Evolutionary conservation across 371 early-diverging fungal species (phyloP), one percentile per base, ranked within the genome.

Genomic region (Actinomortierella wolfii): DNA sequence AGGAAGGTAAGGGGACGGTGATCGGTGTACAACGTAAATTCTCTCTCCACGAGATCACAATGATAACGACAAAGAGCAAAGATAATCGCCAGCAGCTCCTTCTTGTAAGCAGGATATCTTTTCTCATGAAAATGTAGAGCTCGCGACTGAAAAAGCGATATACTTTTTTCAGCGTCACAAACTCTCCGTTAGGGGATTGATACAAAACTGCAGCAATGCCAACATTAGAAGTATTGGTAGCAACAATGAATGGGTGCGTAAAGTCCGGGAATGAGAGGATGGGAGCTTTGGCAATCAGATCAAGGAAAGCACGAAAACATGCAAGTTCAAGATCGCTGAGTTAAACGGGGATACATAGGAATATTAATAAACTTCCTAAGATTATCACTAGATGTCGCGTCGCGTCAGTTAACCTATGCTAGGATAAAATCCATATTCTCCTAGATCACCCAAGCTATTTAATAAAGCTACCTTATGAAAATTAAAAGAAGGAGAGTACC

Each of bases 1-100:
- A 69, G 54, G 43, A 55, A 63, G 3, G 60, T 69, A n/a, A 63
- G 52, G 0, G 70, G 54, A 11, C 47, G 26, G n/a, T 64, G 70
- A 53, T 69, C 64, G 0, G 64, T 64, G 8, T 40, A 69, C 14
- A 68, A 20, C 0, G 54, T 56, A 42, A 70, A 70, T 1, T 20
- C n/a, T 23, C 62, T 1, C 11, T 54, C 64, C 39, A 28, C 28
- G 0, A 63, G 8, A 17, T 60, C 59, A n/a, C 56, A 50, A 14
- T 63, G 53, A 20, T 63, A 63, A 17, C 57, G 44, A 0, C 29
- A 51, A 0, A 54, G 40, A 1, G 63, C 64, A 39, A 51, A 56
- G 6, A 60, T 24, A n/a, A 70, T 65, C 9, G 48, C 64, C 13
- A 24, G 40, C 28, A 70, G 39, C 18, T 60, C 64, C 29, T 58